Conservation (phyloP, 441 rosid species). For the Gossypium gossypioides region DNA sequence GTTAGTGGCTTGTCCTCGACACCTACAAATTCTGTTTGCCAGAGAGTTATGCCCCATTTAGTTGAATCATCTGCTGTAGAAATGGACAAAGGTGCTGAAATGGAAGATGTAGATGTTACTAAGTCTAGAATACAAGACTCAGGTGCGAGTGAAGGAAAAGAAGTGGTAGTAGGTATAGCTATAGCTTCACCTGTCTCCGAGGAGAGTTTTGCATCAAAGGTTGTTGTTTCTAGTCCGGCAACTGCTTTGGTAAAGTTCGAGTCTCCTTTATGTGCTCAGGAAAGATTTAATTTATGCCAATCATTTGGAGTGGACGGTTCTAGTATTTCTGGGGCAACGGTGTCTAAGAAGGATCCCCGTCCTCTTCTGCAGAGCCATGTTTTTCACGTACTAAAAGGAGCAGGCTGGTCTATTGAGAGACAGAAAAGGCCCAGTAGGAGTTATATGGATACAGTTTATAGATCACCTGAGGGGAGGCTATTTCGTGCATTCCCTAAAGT, state of each 20-base stretch:
- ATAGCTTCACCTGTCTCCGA: constrained; percentile 72
- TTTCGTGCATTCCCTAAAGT: constrained; percentile 69
- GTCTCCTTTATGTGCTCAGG: constrained; percentile 24
- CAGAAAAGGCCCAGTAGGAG: constrained; percentile 50
- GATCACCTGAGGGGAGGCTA: constrained; percentile 51
- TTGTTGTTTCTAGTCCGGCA: constrained; percentile 34
- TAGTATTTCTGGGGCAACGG: constrained; percentile 24
- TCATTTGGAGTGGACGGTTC: constrained; percentile 25
- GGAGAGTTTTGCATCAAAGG: constrained; percentile 57
- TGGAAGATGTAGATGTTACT: constrained; percentile 21
- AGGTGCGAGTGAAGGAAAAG: constrained; percentile 34
- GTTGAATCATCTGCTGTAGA: constrained; percentile 52
- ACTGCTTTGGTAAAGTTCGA: constrained; percentile 27
- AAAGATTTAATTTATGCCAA: constrained; percentile 21
- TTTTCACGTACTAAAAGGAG: constrained; percentile 36
- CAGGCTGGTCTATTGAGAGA: constrained; percentile 63
- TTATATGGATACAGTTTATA: constrained; percentile 43
- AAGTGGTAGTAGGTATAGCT: constrained; percentile 32
- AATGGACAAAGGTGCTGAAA: constrained; percentile 21
- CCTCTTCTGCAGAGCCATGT: constrained; percentile 55
- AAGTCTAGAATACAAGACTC: constrained; percentile 27
- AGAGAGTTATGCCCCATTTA: constrained; percentile 34
- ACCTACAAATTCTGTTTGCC: constrained; percentile 22
- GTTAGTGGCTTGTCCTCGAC: constrained; percentile 19
- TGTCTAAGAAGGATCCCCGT: constrained; percentile 57